phyloP scores from a whole-genome alignment of 208 protist genomes.

The Trypanosoma rangeli region DNA sequence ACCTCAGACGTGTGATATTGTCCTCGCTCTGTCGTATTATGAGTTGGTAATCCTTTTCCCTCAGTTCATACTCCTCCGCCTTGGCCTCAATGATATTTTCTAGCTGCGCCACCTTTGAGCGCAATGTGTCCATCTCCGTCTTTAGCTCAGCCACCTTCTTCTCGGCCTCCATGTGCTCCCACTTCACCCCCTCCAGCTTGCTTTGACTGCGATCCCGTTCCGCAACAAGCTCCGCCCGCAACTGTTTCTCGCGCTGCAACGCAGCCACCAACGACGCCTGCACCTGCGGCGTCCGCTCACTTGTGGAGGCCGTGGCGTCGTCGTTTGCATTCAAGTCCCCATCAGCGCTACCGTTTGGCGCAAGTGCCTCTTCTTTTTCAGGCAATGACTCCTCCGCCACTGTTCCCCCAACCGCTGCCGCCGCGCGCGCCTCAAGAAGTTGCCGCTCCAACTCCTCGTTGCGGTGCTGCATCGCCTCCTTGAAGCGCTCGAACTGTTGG shows the following conservation, averaged over 20 bases:
- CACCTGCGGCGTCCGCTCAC: background rate
- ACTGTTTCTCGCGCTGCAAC: conserved; percentile 15
- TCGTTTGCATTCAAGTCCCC: background rate
- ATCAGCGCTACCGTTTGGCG: background rate
- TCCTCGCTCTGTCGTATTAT: conserved; percentile 15
- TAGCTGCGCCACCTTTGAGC: conserved; percentile 10
- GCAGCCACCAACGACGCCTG: conserved; percentile 1
- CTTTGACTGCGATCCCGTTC: conserved; percentile 6
- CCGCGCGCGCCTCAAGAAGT: conserved; percentile 12
- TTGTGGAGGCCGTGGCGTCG: background rate
- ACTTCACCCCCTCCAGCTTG: conserved; percentile 14
- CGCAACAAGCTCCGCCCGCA: background rate
- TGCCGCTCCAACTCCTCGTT: conserved; percentile 23
- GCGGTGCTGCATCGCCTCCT: conserved; percentile 15
- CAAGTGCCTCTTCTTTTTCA: background rate
- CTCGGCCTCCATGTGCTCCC: conserved; percentile 21
- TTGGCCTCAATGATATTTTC: conserved; percentile 4
- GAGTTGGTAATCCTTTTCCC: conserved; percentile 19
- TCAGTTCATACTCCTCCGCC: conserved; percentile 11
- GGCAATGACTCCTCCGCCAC: background rate
- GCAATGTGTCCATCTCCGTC: conserved; percentile 21
- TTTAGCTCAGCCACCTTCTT: conserved; percentile 20
- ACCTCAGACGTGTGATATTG: conserved; percentile 1
- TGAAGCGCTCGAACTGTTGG: conserved; percentile 28
- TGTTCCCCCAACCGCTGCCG: background rate